These are phyloP conservation scores for Microascus cirrosus DNA, from an alignment of 2,329 filamentous ascomycete genomes.

Conservation along the genomic window DNA sequence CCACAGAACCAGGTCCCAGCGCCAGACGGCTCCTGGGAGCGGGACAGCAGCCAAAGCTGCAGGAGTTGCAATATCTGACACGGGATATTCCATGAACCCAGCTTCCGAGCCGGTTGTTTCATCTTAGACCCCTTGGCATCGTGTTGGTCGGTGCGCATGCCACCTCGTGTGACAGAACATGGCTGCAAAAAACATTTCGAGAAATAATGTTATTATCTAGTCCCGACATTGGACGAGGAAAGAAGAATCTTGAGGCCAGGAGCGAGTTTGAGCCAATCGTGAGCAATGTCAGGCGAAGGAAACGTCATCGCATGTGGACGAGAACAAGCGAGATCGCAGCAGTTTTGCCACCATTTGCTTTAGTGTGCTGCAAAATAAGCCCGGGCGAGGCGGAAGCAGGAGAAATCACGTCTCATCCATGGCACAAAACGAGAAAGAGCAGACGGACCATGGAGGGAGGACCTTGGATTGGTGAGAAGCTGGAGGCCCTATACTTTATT, in stretches of 20 bases:
- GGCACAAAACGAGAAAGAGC: too few species aligned
- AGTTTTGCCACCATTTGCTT: not conserved
- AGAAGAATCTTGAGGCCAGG: not conserved
- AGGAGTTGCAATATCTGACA: not conserved
- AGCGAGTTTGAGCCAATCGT: not conserved
- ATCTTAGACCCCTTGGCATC: not conserved
- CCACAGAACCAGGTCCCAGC: too few species aligned
- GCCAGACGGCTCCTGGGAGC: not conserved
- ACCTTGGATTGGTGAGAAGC: too few species aligned
- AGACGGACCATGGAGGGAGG: too few species aligned
- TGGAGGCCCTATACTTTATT: too few species aligned
- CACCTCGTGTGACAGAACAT: not conserved
- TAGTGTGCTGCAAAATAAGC: not conserved
- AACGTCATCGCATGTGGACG: not conserved
- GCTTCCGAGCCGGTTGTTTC: not conserved
- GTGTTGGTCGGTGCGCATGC: not conserved
- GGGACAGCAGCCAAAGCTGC: not conserved
- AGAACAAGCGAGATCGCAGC: not conserved
- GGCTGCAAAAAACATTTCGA: not conserved
- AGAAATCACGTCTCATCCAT: too few species aligned
- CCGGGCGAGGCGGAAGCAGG: too few species aligned
- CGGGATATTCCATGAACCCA: not conserved
- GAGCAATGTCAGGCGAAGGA: not conserved
- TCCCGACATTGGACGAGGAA: not conserved
- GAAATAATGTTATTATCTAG: too few species aligned